Percentiles rank a stretch among this genome's conserved stretches.
Conservation (phyloP, 1,139 yeast genomes). For the Lodderomyces orthopsilosis region DNA sequence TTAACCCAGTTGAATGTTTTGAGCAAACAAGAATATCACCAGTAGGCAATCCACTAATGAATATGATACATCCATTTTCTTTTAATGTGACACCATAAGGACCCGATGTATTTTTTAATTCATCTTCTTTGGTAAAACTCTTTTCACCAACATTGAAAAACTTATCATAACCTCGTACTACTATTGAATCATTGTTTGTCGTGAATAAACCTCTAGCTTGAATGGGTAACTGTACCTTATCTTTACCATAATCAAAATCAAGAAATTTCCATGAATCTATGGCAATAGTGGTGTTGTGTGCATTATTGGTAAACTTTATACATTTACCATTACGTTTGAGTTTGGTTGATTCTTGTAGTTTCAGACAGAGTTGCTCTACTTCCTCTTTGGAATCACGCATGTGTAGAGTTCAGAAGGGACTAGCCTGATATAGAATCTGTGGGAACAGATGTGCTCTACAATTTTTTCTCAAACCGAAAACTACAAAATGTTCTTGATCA, state of each 20-base stretch:
- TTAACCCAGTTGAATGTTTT: slow-evolving; percentile 79
- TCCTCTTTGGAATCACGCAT: slow-evolving; percentile 16
- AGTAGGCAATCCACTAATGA: slow-evolving; percentile 71
- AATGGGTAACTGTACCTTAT: slow-evolving; percentile 53
- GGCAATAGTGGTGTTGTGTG: slow-evolving; percentile 10
- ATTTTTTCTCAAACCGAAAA: too few relatives aligned
- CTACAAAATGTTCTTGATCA: too few relatives aligned
- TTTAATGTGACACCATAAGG: slow-evolving; percentile 82
- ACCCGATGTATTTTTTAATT: slow-evolving; percentile 55
- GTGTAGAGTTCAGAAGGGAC: too few relatives aligned
- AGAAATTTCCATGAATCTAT: slow-evolving; percentile 71
- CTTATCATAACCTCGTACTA: slow-evolving; percentile 89
- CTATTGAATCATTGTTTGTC: slow-evolving; percentile 43
- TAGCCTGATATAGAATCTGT: not conserved
- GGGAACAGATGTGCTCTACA: too few relatives aligned
- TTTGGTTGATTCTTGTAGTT: slow-evolving; percentile 18
- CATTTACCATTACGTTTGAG: slow-evolving; percentile 25
- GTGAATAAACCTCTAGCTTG: slow-evolving; percentile 88
- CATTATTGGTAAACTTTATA: slow-evolving; percentile 20
- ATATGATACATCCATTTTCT: slow-evolving; percentile 91
- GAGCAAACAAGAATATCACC: slow-evolving; percentile 82
- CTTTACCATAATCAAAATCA: slow-evolving; percentile 80
- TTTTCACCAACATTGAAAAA: slow-evolving; percentile 82
- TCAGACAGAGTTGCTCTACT: slow-evolving; percentile 14
- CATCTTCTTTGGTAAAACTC: slow-evolving; percentile 47